Percentiles rank a stretch among this genome's conserved stretches.
Evolutionary conservation across 495 filamentous ascomycete genomes (phyloP).

Genomic region (Friedmanniomyces simplex): DNA sequence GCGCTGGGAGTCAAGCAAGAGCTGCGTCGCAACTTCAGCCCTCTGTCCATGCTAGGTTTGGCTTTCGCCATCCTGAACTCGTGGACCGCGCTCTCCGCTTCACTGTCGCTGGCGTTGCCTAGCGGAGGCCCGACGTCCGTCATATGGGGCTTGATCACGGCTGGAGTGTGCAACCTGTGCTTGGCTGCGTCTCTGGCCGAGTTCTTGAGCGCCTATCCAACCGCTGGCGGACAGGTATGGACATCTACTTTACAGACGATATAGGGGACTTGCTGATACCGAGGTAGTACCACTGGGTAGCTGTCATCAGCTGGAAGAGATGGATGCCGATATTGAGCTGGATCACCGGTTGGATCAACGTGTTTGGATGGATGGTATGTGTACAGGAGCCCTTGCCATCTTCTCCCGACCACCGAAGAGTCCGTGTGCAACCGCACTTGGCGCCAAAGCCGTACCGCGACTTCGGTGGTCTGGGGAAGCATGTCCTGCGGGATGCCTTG

Average conservation of each 20-base stretch:
- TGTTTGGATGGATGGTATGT: constrained; percentile 53
- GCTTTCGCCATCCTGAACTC: constrained; percentile 52
- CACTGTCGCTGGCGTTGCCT: constrained; percentile 42
- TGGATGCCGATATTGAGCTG: constrained; percentile 56
- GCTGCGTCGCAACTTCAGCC: constrained; percentile 36
- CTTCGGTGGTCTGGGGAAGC: too few relatives aligned
- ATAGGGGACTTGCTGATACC: constrained; percentile 26
- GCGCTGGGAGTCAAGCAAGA: constrained; percentile 30
- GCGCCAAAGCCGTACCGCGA: too few relatives aligned
- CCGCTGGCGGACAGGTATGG: constrained; percentile 52
- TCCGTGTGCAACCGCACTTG: too few relatives aligned
- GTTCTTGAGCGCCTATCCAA: constrained; percentile 64
- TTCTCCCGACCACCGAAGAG: too few relatives aligned
- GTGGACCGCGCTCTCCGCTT: constrained; percentile 48
- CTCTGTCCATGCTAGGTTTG: constrained; percentile 34
- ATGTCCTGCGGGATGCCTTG: neutral
- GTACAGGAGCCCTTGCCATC: neutral
- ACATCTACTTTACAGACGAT: constrained; percentile 38
- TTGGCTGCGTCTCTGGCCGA: constrained; percentile 62
- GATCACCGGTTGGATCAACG: constrained; percentile 68
- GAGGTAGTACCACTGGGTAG: constrained; percentile 61
- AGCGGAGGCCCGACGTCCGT: constrained; percentile 44
- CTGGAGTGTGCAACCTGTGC: constrained; percentile 61
- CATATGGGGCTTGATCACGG: constrained; percentile 55
- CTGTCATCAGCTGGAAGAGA: constrained; percentile 47